Evolutionary conservation across 148 eudicot genomes (phyloP), one percentile per base, ranked within the genome.

Genomic region (Fagopyrum esculentum): DNA sequence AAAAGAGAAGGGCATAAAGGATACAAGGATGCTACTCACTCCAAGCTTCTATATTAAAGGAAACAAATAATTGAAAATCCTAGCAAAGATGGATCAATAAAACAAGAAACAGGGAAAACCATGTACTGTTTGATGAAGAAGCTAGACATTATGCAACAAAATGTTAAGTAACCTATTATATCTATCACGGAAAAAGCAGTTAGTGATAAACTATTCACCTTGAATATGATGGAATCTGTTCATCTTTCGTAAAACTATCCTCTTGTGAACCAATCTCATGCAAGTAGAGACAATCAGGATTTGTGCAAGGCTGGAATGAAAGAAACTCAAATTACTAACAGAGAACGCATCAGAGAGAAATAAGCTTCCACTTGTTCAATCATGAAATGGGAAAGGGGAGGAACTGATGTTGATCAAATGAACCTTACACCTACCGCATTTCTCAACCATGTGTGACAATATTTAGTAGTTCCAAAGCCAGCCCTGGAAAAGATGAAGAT

Each of bases 401-500:
- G 35, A 45, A 61, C 29, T 45, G 30, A 4, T 46, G 45, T 73
- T n/a, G 52, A 30, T 22, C 46, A 46, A 48, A n/a, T 22, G n/a
- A 50, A 66, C 50, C 12, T 30, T 30, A 51, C 75, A 11, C 88
- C 79, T 95, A 95, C 99, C 96, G 82, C 80, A 75, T 88, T 95
- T 77, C 96, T 87, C 80, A 95, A 86, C 99, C 99, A 92, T 60
- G 97, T 87, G 82, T 95, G 99, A 81, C 99, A 95, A 75, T 95
- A 95, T 83, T 95, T 95, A 22, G 97, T 95, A 46, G 99, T 95
- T 75, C 99, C 99, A 86, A 95, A 95, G 82, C 97, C 90, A 48
- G 96, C 99, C 89, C 97, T 95, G 84, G 72, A 76, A 78, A 61
- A 59, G 35, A 61, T 29, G 15, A 29, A 60, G 10, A 60, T 19